phyloP scores from a whole-genome alignment of 2,329 filamentous ascomycete genomes.

The Knoxdaviesia proteae region DNA sequence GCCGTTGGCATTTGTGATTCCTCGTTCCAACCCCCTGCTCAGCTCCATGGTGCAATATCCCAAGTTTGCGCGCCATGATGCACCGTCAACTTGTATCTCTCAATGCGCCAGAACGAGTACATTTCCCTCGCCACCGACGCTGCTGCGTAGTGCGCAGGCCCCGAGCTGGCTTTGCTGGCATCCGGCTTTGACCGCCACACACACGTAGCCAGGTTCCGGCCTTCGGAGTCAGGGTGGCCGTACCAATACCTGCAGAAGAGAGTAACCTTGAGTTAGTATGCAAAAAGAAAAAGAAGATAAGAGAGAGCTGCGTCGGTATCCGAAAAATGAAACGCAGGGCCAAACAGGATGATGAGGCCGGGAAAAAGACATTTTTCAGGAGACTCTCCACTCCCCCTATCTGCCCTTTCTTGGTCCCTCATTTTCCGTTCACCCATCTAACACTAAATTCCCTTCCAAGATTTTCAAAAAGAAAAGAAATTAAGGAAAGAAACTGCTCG shows the following conservation, averaged over 20 bases:
- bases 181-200: slow-evolving; percentile 41
- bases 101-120: slow-evolving; percentile 48
- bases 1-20: too few relatives aligned
- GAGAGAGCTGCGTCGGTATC: background rate
- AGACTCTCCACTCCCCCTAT: too few relatives aligned
- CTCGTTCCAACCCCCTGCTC: too few relatives aligned
- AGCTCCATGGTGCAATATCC: slow-evolving; percentile 37
- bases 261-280: background rate
- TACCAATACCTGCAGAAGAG: slow-evolving; percentile 58
- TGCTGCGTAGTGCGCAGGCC: slow-evolving; percentile 41
- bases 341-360: slow-evolving; percentile 13
- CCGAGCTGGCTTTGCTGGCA: slow-evolving; percentile 35
- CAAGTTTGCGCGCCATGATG: slow-evolving; percentile 42
- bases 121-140: slow-evolving; percentile 41
- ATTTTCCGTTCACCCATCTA: too few relatives aligned
- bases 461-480: too few relatives aligned
- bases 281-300: slow-evolving; percentile 6
- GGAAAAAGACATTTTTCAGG: slow-evolving; percentile 7
- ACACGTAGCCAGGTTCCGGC: slow-evolving; percentile 67
- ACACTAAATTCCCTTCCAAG: too few relatives aligned
- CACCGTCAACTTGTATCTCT: slow-evolving; percentile 48
- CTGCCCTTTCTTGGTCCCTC: too few relatives aligned
- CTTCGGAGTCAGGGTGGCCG: slow-evolving; percentile 45
- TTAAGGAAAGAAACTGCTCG: slow-evolving; percentile 5
- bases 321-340: background rate